Conservation (phyloP, 225 moss, liverwort and hornwort species). For the Ulota crispa region DNA sequence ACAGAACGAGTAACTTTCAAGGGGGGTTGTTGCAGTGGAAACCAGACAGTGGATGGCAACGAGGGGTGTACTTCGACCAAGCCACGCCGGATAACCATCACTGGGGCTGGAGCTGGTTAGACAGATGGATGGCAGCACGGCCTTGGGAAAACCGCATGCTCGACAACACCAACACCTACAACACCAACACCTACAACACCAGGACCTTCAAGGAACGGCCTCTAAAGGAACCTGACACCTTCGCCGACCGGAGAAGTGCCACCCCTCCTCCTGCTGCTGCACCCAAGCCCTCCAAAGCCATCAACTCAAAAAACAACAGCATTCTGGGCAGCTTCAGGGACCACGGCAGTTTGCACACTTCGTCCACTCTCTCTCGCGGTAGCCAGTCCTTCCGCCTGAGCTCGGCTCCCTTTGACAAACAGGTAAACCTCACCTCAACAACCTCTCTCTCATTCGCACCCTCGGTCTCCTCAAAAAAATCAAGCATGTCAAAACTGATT, state of each 20-base stretch:
- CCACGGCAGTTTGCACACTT: slow-evolving; percentile 25
- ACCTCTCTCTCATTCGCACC: too few species aligned
- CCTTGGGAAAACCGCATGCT: slow-evolving; percentile 85
- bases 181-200: not conserved
- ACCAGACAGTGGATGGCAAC: slow-evolving; percentile 41
- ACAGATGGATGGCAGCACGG: slow-evolving; percentile 92
- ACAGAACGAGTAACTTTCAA: too few species aligned
- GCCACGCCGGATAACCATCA: slow-evolving; percentile 70
- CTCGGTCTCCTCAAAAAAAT: not conserved
- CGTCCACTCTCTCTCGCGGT: slow-evolving; percentile 37
- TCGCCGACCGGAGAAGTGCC: not conserved
- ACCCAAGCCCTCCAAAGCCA: not conserved
- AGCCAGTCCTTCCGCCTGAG: slow-evolving; percentile 30
- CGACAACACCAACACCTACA: slow-evolving; percentile 3
- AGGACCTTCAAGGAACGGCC: slow-evolving; percentile 14
- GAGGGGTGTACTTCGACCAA: slow-evolving; percentile 69
- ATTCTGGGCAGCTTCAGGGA: slow-evolving; percentile 35
- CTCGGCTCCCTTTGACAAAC: slow-evolving; percentile 4
- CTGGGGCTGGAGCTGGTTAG: slow-evolving; percentile 99
- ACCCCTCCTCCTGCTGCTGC: not conserved
- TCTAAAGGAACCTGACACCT: not conserved
- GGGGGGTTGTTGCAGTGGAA: slow-evolving; percentile 62
- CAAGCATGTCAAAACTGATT: not conserved
- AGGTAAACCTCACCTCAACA: not conserved
- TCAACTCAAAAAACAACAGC: not conserved